Percentiles rank a stretch among this genome's conserved stretches.
Evolutionary conservation across 1,139 yeast genomes (phyloP).

Genomic region (Kodamaea arcana): DNA sequence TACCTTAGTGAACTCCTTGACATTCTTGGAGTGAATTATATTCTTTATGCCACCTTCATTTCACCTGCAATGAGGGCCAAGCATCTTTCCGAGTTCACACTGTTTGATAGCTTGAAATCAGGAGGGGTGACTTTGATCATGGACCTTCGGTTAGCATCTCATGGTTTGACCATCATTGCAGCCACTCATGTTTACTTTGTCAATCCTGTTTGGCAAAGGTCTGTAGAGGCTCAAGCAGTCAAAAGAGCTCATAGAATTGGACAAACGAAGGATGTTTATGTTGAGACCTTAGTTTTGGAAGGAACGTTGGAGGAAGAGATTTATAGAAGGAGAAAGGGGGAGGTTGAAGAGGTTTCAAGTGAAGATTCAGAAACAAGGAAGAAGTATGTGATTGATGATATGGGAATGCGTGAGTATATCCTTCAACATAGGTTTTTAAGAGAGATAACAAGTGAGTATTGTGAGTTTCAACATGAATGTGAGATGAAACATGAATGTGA

Average conservation of each 20-base stretch:
- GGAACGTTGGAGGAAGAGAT: slow-evolving; percentile 68
- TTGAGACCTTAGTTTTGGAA: slow-evolving; percentile 60
- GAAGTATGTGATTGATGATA: slow-evolving; percentile 50
- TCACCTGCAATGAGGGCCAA: slow-evolving; percentile 47
- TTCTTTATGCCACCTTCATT: slow-evolving; percentile 61
- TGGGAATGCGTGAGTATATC: slow-evolving; percentile 54
- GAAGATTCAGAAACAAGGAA: slow-evolving; percentile 12
- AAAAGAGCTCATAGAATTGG: slow-evolving; percentile 75
- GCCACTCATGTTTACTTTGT: slow-evolving; percentile 68
- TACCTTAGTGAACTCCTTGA: slow-evolving; percentile 63
- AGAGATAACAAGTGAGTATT: slow-evolving; percentile 26
- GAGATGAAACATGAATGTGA: too few relatives aligned
- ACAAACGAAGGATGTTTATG: slow-evolving; percentile 51
- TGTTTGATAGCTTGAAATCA: slow-evolving; percentile 18
- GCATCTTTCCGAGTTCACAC: slow-evolving; percentile 50
- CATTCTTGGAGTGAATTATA: slow-evolving; percentile 53
- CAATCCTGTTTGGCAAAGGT: slow-evolving; percentile 67
- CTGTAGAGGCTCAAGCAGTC: slow-evolving; percentile 69
- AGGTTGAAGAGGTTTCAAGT: neutral
- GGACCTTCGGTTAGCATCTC: slow-evolving; percentile 67
- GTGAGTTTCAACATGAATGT: slow-evolving; percentile 19
- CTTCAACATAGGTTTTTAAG: slow-evolving; percentile 45
- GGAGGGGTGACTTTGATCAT: slow-evolving; percentile 56
- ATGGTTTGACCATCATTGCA: slow-evolving; percentile 63
- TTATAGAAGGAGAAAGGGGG: slow-evolving; percentile 33